These are phyloP conservation scores for Nothopassalora personata DNA, from an alignment of 2,329 filamentous ascomycete genomes.

Conservation along the genomic window DNA sequence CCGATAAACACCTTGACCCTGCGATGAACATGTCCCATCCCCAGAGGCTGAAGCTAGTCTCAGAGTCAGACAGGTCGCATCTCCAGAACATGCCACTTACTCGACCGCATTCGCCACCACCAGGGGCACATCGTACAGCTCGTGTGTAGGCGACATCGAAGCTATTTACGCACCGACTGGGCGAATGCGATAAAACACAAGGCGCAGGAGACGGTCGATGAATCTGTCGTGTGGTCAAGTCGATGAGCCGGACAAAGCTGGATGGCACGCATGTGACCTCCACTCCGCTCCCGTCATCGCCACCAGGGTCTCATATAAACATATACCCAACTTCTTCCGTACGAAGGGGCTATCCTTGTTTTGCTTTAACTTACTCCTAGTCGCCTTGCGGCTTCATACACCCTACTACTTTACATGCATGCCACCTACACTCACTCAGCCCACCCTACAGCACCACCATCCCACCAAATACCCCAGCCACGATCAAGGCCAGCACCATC, in stretches of 20 bases:
- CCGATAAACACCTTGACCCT: neutral
- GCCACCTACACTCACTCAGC: neutral
- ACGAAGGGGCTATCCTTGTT: too few relatives aligned
- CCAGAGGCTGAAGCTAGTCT: neutral
- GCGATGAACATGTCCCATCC: neutral
- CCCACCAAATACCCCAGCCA: neutral
- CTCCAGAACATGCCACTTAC: neutral
- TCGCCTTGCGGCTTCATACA: too few relatives aligned
- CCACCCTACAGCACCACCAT: slow-evolving; percentile 1
- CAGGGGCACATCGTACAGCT: too few relatives aligned
- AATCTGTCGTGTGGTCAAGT: neutral
- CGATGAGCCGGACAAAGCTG: neutral
- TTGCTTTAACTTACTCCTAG: too few relatives aligned
- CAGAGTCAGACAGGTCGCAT: neutral
- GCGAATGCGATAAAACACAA: too few relatives aligned
- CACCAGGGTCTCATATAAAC: neutral
- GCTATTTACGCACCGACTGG: neutral
- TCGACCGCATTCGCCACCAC: neutral
- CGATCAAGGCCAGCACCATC: neutral
- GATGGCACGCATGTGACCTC: neutral
- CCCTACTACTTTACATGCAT: neutral
- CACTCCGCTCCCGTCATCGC: neutral
- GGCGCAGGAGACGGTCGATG: too few relatives aligned
- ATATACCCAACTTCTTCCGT: too few relatives aligned
- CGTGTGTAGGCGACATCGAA: too few relatives aligned